Evolutionary conservation across 768 basidiomycete species (phyloP), one percentile per base, ranked within the genome.

Genomic region (Imleria badia): DNA sequence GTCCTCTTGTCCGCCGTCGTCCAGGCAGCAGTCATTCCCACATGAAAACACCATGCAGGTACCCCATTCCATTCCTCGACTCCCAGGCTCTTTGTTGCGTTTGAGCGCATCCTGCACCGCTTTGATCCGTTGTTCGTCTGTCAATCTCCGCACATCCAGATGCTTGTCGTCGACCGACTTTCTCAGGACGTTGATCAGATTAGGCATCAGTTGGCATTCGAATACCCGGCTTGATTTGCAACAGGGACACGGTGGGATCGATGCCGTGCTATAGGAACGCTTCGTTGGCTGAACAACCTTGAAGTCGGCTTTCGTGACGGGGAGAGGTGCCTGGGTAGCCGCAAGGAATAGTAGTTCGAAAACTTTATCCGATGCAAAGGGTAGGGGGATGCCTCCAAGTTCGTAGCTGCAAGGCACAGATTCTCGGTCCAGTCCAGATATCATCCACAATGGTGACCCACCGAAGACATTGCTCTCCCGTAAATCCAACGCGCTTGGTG

Each of bases 181-280:
- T 47, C 78, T 75, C 14, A 97, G 75, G 14, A 91, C 73, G 48
- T 90, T 90, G 68, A 98, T 94, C 48, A 98, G 74, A 66, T 94
- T 92, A 2, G 96, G 96, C 85, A 95, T 96, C 49, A 98, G 77
- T 69, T 98, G 96, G 63, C 89, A 89, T 69, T 98, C 96, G 68
- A 97, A 98, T 20, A 87, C 80, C 15, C 93, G 81, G 41, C 73
- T 74, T 3, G 81, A 77, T 35, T 76, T 73, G 73, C 96, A 98
- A 14, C 72, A 64, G 2, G 84, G 76, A 67, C 96, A 98, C 0
- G 70, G 56, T 0, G 87, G 83, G 30, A 94, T 73, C 9, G 76
- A 69, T 1, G 76, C 63, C 5, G 83, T 72, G 42, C 77, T 70
- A 71, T 86, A 97, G 0, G 73, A 72, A 40, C 83, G 78, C 60